Percentiles rank a stretch among this genome's conserved stretches.
Evolutionary conservation across 805 yeast genomes (phyloP).

Genomic region (Kockiozyma suomiensis): DNA sequence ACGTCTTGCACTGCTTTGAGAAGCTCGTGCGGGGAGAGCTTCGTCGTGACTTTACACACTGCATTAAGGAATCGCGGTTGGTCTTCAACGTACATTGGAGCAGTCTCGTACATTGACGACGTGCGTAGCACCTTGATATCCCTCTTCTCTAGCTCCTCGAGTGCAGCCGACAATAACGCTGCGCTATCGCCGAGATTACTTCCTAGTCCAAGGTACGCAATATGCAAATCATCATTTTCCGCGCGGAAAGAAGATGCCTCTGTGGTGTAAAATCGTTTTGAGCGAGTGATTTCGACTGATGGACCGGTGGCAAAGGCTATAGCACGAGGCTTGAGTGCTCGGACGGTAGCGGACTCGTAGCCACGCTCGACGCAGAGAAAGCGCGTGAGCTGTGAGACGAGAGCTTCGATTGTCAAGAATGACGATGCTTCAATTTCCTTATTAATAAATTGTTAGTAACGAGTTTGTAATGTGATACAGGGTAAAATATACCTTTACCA

Average conservation of each 20-base stretch:
- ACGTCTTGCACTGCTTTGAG: conserved; percentile 66
- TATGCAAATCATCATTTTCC: conserved; percentile 6
- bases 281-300: conserved; percentile 73
- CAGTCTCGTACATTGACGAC: conserved; percentile 81
- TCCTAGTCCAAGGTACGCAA: conserved; percentile 83
- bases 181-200: conserved; percentile 79
- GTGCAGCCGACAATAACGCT: conserved; percentile 59
- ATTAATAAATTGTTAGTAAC: background rate
- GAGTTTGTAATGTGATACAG: background rate
- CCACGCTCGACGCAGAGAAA: conserved; percentile 50
- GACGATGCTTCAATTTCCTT: conserved; percentile 65
- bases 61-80: conserved; percentile 88
- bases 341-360: conserved; percentile 53
- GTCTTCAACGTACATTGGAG: conserved; percentile 86
- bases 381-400: conserved; percentile 72
- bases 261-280: conserved; percentile 36
- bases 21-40: conserved; percentile 63
- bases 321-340: conserved; percentile 86
- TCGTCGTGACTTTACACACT: conserved; percentile 66
- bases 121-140: conserved; percentile 57
- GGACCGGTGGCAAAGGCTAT: conserved; percentile 85
- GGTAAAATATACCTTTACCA: conserved; percentile 48
- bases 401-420: conserved; percentile 91
- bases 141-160: conserved; percentile 50
- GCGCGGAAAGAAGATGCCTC: conserved; percentile 4